Conservation (phyloP, 164 flowering plant genomes). For the Berberis thunbergii region DNA sequence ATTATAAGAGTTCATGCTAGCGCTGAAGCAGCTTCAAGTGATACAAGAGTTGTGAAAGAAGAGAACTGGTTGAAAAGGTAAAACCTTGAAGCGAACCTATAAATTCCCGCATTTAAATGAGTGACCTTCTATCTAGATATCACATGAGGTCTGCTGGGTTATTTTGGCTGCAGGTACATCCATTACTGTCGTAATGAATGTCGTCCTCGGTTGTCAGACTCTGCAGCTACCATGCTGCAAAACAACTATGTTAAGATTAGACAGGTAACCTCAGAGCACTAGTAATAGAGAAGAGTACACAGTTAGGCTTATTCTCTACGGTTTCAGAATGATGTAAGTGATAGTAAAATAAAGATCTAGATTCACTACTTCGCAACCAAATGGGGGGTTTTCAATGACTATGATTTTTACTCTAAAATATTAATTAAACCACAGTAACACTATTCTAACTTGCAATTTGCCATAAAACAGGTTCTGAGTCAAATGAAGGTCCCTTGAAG, state of each 20-base stretch:
- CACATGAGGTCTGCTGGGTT: background rate
- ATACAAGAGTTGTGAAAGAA: conserved; percentile 50
- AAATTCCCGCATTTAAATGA: no score
- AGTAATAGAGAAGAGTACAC: background rate
- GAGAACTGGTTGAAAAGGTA: conserved; percentile 97
- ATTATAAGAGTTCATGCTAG: conserved; percentile 85
- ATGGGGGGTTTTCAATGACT: no score
- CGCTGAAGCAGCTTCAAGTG: conserved; percentile 44
- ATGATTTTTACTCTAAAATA: no score
- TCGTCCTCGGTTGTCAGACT: conserved; percentile 83
- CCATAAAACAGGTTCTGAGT: no score
- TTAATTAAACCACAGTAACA: no score
- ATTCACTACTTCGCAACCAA: no score
- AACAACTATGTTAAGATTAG: conserved; percentile 81
- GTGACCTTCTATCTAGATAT: background rate
- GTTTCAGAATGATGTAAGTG: no score
- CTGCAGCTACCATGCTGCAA: conserved; percentile 71
- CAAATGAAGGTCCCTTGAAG: no score
- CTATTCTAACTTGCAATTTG: no score
- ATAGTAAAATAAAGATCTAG: no score
- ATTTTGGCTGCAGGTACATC: conserved; percentile 51
- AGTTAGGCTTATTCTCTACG: no score
- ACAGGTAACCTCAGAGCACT: conserved; percentile 45
- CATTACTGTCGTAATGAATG: conserved; percentile 74
- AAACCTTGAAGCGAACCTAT: background rate